phyloP scores from a whole-genome alignment of 1,139 yeast genomes.

The Yarrowia galli region DNA sequence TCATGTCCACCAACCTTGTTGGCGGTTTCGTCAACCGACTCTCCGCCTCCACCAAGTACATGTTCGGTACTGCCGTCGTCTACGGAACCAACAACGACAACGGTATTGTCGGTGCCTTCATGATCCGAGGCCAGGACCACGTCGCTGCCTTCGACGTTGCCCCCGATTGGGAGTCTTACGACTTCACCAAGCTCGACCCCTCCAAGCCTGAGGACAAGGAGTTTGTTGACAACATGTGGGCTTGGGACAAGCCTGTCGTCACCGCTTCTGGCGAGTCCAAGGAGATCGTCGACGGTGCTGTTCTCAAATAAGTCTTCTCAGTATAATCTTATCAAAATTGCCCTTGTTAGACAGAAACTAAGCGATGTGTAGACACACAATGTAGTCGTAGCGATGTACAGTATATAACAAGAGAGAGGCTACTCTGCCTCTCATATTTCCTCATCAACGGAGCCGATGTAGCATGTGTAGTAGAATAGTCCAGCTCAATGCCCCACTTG shows the following conservation, averaged over 20 bases:
- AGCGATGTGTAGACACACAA: neutral
- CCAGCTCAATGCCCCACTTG: too few species aligned
- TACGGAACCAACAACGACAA: constrained; percentile 99
- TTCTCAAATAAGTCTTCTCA: constrained; percentile 62
- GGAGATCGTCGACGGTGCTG: constrained; percentile 84
- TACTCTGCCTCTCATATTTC: neutral
- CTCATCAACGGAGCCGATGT: too few species aligned
- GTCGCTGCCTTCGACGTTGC: constrained; percentile 96
- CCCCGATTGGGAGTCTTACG: constrained; percentile 97
- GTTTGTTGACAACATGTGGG: constrained; percentile 77
- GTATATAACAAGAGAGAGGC: neutral
- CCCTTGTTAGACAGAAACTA: neutral
- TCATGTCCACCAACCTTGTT: constrained; percentile 97
- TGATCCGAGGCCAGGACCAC: constrained; percentile 93
- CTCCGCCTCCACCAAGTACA: constrained; percentile 86
- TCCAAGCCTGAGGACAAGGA: constrained; percentile 71
- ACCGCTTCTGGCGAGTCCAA: constrained; percentile 65
- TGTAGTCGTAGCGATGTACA: neutral
- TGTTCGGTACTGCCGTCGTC: constrained; percentile 93
- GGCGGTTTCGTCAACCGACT: constrained; percentile 99
- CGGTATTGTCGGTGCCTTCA: constrained; percentile 94
- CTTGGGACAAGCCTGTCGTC: constrained; percentile 81
- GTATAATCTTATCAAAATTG: constrained; percentile 11
- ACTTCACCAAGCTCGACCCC: constrained; percentile 70
- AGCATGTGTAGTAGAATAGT: neutral